These are phyloP conservation scores for Emmonsiellopsis sp. DNA, from an alignment of 2,329 filamentous ascomycete species.

Conservation along the genomic window DNA sequence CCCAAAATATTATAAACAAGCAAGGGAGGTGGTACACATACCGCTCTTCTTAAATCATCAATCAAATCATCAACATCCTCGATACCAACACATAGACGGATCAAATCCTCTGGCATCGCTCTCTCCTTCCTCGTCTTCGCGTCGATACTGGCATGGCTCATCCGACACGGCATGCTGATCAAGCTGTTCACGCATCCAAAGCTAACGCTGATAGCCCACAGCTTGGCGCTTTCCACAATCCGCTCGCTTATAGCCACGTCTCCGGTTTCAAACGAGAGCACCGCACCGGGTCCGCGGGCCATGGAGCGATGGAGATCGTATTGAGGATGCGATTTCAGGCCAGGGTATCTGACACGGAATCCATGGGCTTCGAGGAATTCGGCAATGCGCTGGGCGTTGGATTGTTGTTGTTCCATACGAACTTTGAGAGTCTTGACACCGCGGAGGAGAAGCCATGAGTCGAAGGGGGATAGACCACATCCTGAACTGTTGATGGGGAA, in stretches of 20 bases:
- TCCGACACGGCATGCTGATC: constrained; percentile 98
- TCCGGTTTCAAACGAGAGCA: constrained; percentile 92
- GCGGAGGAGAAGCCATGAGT: constrained; percentile 89
- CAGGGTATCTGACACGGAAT: constrained; percentile 92
- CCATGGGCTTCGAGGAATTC: constrained; percentile 84
- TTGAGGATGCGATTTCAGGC: constrained; percentile 87
- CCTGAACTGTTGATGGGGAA: constrained; percentile 97
- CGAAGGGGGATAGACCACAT: constrained; percentile 87
- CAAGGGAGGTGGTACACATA: constrained; percentile 36
- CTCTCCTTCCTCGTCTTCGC: constrained; percentile 82
- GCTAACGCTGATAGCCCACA: constrained; percentile 94
- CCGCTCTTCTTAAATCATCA: constrained; percentile 82
- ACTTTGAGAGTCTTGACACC: constrained; percentile 95
- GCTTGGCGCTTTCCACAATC: constrained; percentile 82
- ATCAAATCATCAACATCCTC: constrained; percentile 87
- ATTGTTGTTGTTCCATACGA: constrained; percentile 97
- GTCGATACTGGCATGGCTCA: constrained; percentile 98
- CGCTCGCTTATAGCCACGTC: constrained; percentile 73
- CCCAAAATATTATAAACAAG: not conserved
- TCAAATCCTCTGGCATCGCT: constrained; percentile 93
- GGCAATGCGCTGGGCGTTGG: constrained; percentile 82
- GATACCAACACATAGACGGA: constrained; percentile 90
- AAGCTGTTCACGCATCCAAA: constrained; percentile 97
- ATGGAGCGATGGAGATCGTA: constrained; percentile 95
- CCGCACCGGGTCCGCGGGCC: constrained; percentile 86